Conservation (phyloP, 2,329 filamentous ascomycete genomes). For the Ampelomyces quisqualis region DNA sequence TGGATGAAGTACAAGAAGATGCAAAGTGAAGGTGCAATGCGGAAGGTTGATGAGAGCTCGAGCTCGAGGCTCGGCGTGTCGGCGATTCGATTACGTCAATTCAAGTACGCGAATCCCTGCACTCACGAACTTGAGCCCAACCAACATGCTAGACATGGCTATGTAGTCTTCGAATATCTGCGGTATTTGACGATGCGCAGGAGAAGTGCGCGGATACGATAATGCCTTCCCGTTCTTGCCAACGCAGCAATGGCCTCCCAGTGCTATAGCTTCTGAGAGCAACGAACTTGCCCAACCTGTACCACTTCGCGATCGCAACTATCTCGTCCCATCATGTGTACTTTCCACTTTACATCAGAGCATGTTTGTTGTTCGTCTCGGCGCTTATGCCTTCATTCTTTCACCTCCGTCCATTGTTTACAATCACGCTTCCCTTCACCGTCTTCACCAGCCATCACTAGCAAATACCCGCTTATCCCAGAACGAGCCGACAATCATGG, state of each 20-base stretch:
- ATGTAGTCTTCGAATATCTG: too few species aligned
- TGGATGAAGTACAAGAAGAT: not conserved
- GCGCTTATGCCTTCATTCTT: too few species aligned
- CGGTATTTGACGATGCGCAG: too few species aligned
- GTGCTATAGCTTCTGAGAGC: not conserved
- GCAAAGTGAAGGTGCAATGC: constrained; percentile 5
- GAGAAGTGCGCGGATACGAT: not conserved
- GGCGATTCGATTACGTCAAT: constrained; percentile 16
- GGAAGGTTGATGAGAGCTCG: too few species aligned
- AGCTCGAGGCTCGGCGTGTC: constrained; percentile 13
- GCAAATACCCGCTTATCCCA: not conserved
- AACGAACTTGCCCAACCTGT: too few species aligned
- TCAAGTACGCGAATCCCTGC: constrained; percentile 8
- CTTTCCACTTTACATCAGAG: too few species aligned
- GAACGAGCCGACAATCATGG: not conserved
- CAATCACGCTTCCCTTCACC: not conserved
- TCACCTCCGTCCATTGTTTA: too few species aligned
- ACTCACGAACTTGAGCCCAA: too few species aligned
- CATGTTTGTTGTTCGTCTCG: too few species aligned
- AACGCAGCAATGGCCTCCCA: not conserved
- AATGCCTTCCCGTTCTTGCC: not conserved
- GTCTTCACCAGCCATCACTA: not conserved
- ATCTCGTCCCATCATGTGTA: too few species aligned
- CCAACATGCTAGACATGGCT: too few species aligned
- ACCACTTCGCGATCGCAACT: too few species aligned